phyloP scores from a whole-genome alignment of 2,329 filamentous ascomycete genomes.

The Biscogniauxia marginata region DNA sequence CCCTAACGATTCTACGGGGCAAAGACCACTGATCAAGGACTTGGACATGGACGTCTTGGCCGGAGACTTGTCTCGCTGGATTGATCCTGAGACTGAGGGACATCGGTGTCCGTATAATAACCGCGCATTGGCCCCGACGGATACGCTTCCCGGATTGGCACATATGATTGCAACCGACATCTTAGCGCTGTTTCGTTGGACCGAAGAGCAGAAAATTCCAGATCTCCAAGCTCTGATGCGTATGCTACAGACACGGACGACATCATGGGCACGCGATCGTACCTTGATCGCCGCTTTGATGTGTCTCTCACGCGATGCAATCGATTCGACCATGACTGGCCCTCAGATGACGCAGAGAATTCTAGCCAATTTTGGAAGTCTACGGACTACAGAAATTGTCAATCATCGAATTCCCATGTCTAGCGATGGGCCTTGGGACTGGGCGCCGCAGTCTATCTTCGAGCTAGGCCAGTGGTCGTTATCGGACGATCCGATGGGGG shows the following conservation, averaged over 20 bases:
- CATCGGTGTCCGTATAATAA: conserved; percentile 1
- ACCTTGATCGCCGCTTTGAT: conserved; percentile 7
- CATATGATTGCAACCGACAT: conserved; percentile 10
- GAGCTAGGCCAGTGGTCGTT: conserved; percentile 6
- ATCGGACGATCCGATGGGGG: conserved; percentile 8
- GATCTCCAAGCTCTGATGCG: conserved; percentile 8
- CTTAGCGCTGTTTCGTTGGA: conserved; percentile 7
- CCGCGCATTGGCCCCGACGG: conserved; percentile 2
- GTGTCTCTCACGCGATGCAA: too few species aligned
- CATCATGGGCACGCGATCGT: conserved; percentile 9
- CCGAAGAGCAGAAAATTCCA: conserved; percentile 4
- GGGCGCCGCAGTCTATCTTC: conserved; percentile 5
- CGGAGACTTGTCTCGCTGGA: conserved; percentile 1
- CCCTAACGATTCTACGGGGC: background rate
- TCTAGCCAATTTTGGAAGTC: too few species aligned
- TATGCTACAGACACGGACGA: conserved; percentile 8
- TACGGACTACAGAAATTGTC: too few species aligned
- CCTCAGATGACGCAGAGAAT: too few species aligned
- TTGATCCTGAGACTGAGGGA: conserved; percentile 1
- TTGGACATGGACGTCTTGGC: too few species aligned
- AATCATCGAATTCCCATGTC: too few species aligned
- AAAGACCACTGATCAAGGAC: conserved; percentile 5
- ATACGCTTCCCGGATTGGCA: conserved; percentile 3
- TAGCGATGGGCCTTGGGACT: too few species aligned
- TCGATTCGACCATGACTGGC: too few species aligned